Percentiles rank a stretch among this genome's conserved stretches.
Conservation (phyloP, 148 eudicot species). For the Fagopyrum homotropicum region DNA sequence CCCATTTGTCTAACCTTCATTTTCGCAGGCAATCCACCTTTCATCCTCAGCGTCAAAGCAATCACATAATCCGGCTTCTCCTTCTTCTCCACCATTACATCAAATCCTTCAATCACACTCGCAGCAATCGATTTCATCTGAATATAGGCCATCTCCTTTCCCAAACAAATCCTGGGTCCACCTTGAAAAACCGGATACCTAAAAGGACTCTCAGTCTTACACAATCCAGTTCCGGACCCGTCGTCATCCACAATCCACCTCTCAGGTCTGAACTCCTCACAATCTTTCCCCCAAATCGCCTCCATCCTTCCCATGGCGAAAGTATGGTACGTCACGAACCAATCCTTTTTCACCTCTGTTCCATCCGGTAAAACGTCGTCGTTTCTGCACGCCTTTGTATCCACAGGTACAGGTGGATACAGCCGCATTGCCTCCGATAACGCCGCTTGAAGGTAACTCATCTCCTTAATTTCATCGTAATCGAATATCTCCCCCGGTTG, state of each 20-base stretch:
- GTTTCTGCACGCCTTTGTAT: slow-evolving; percentile 16
- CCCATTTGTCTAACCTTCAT: slow-evolving; percentile 19
- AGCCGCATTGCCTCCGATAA: slow-evolving; percentile 31
- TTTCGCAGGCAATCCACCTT: slow-evolving; percentile 26
- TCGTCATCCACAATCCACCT: slow-evolving; percentile 23
- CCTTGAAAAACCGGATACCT: slow-evolving; percentile 51
- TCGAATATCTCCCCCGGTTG: slow-evolving; percentile 2
- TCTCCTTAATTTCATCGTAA: slow-evolving; percentile 21
- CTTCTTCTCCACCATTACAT: slow-evolving; percentile 24
- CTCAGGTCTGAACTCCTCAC: slow-evolving; percentile 24
- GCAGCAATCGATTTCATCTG: slow-evolving; percentile 38
- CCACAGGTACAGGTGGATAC: slow-evolving; percentile 33
- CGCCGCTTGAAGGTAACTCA: slow-evolving; percentile 30
- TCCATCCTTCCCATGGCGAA: slow-evolving; percentile 38
- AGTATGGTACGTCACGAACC: slow-evolving; percentile 21
- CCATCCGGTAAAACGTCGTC: slow-evolving; percentile 38
- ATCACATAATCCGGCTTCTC: slow-evolving; percentile 23
- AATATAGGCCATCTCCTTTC: slow-evolving; percentile 33
- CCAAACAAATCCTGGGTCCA: slow-evolving; percentile 34
- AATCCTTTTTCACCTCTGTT: slow-evolving; percentile 29
- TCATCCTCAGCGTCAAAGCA: slow-evolving; percentile 33
- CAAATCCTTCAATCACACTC: slow-evolving; percentile 26
- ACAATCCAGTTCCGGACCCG: not conserved
- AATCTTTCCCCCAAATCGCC: slow-evolving; percentile 30
- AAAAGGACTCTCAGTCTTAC: slow-evolving; percentile 17